Base-by-base conservation (phyloP, 2,329 filamentous ascomycete genomes). In the Exserohilum turcica region DNA sequence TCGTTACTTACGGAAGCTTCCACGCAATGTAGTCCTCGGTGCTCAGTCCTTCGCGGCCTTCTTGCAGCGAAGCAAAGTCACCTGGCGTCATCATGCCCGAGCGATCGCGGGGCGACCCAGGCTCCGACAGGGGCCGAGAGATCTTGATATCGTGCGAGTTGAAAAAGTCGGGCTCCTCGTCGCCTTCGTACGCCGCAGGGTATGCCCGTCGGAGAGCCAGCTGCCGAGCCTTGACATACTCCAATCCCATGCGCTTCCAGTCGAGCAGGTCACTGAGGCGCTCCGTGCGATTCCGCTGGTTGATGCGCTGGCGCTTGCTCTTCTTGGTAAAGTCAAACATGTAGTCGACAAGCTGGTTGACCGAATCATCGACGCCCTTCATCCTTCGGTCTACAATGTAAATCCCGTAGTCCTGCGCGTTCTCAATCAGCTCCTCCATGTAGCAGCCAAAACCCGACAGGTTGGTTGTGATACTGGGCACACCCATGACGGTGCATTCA, bases 181-280 rank as follows among this genome's bases (percentile, higher is more conserved):
- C 84, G 37, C 81, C 82, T 39, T 85, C 83, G 74, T 96, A 99
- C 3, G 91, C 93, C 46, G 83, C 82, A 43, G 94, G 93, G 76
- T 97, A 99, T 16, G 94, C 94, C 76, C 94, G 85, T 67, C 94
- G 84, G 59, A 99, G 81, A 19, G 94, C 94, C 69, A 99, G 78
- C 76, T 97, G 94, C 43, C 94, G 86, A 29, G 94, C 94, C 81
- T 97, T 99, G 78, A 97, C 91, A 72, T 99, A 99, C 78, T 99
- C 94, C 87, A 97, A 88, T 18, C 94, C 94, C 94, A 99, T 99
- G 43, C 94, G 85, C 84, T 97, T 97, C 94, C 94, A 99, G 78
- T 99, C 94, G 35, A 99, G 83, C 55, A 99, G 81, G 73, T 99
- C 94, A 70, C 92, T 96, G 48, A 99, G 80, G 42, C 94, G 86